Conservation (phyloP, 2,329 filamentous ascomycete genomes). For the Ambrosiella xylebori region DNA sequence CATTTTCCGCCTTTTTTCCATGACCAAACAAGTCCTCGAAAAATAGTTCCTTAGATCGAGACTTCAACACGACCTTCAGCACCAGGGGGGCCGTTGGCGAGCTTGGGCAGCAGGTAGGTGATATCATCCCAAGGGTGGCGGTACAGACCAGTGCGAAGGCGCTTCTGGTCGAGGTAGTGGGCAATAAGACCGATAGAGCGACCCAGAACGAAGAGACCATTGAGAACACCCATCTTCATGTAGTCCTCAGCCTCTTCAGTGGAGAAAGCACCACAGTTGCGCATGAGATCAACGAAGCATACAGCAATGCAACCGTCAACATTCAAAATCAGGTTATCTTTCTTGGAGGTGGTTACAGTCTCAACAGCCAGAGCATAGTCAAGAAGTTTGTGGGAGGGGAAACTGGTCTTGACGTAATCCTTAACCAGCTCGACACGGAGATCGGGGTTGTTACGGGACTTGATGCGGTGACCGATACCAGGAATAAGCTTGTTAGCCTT, state of each 20-base stretch:
- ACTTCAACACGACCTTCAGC: constrained; percentile 82
- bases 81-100: constrained; percentile 52
- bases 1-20: neutral
- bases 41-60: constrained; percentile 38
- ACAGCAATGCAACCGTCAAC: constrained; percentile 96
- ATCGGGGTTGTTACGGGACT: constrained; percentile 99
- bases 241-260: constrained; percentile 96
- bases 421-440: constrained; percentile 98
- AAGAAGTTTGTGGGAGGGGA: constrained; percentile 94
- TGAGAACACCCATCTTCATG: constrained; percentile 96
- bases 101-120: constrained; percentile 76
- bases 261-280: constrained; percentile 95
- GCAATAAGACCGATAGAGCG: constrained; percentile 97
- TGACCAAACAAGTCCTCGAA: neutral
- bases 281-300: constrained; percentile 94
- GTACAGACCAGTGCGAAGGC: constrained; percentile 94
- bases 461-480: constrained; percentile 97
- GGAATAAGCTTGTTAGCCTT: constrained; percentile 99
- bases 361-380: constrained; percentile 97
- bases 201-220: constrained; percentile 96
- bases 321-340: constrained; percentile 99
- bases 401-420: constrained; percentile 94
- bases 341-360: constrained; percentile 97
- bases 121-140: constrained; percentile 98
- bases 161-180: constrained; percentile 99